Evolutionary conservation across 2,329 filamentous ascomycete species (phyloP), one percentile per base, ranked within the genome.

Genomic region (Drechslerella coelobrocha): DNA sequence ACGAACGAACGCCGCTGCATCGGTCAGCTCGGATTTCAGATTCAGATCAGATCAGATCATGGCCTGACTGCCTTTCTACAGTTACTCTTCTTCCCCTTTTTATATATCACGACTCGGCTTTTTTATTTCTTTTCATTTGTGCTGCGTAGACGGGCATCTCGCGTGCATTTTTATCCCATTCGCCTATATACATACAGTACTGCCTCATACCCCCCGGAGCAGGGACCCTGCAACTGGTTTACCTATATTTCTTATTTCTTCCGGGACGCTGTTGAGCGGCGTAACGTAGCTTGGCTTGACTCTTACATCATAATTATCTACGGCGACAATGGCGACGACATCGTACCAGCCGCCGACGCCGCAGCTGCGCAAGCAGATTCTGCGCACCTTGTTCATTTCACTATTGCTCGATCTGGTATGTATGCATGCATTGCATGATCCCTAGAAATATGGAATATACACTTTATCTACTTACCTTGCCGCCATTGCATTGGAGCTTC

Each of bases 341-440:
- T 62, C 9, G 78, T 82, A 45, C 76, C 81, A 43, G 77, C 79
- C 60, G 77, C 80, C 60, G 79, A 83, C 57, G 10, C 57, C 65
- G 27, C 51, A 61, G 41, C 37, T 57, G 78, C 87, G 92, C 72
- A 96, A 91, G 81, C 88, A 84, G 81, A 92, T 97, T 73, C 83
- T 97, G 73, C 88, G 84, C 76, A 91, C 97, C 75, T 86, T 97
- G 73, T 92, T 96, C 79, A 83, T 94, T 72, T 97, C 93, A 59
- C 83, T 97, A 41, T 84, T 97, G 14, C 84, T 97, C 10, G 93
- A 97, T 79, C 80, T 97, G 80, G 93, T 97, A 84, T 74, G 85
- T 78, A 53, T 45, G 4, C 31, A 47, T 45, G 37, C 27, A 48
- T 61, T 39, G 14, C 14, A n/a, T 19, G 12, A 54, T 23, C 26